These are phyloP conservation scores for Dendrocalamus sinicus DNA, from an alignment of 176 grass and related monocot genomes.

Conservation along the genomic window DNA sequence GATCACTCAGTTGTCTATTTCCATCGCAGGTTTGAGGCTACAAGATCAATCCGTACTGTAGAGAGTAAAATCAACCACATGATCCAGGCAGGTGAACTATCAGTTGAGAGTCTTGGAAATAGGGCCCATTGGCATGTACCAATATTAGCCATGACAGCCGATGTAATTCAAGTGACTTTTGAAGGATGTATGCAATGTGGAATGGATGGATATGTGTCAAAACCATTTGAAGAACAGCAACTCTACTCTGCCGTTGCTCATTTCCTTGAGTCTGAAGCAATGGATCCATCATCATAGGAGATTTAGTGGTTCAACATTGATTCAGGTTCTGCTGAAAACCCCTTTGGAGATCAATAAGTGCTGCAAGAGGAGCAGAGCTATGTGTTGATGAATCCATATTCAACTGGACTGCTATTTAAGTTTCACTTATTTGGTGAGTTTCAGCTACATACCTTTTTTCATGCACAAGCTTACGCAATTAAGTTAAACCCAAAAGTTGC, in stretches of 20 bases:
- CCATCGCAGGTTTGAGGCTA: slow-evolving; percentile 77
- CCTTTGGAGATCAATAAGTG: neutral
- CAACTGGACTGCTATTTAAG: neutral
- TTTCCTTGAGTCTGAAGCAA: slow-evolving; percentile 58
- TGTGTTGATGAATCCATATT: neutral
- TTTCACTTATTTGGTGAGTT: slow-evolving; percentile 31
- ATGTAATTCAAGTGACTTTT: slow-evolving; percentile 81
- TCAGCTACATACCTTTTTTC: neutral
- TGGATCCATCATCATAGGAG: slow-evolving; percentile 32
- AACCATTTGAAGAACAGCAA: slow-evolving; percentile 82
- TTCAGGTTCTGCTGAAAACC: slow-evolving; percentile 8
- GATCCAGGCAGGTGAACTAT: slow-evolving; percentile 46
- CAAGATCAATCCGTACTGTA: slow-evolving; percentile 50
- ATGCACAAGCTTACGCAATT: neutral
- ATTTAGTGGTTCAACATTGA: neutral
- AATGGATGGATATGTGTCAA: slow-evolving; percentile 85
- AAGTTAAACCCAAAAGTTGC: neutral
- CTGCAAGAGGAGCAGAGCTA: neutral
- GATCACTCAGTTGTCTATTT: slow-evolving; percentile 3
- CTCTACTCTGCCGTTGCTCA: slow-evolving; percentile 77
- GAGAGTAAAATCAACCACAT: slow-evolving; percentile 63
- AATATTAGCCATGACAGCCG: slow-evolving; percentile 83
- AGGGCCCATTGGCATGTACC: slow-evolving; percentile 65
- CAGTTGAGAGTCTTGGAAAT: slow-evolving; percentile 41
- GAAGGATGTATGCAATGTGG: slow-evolving; percentile 69